Base-by-base conservation (phyloP, 2,329 filamentous ascomycete genomes). In the Aspergillus quadrilineatus region DNA sequence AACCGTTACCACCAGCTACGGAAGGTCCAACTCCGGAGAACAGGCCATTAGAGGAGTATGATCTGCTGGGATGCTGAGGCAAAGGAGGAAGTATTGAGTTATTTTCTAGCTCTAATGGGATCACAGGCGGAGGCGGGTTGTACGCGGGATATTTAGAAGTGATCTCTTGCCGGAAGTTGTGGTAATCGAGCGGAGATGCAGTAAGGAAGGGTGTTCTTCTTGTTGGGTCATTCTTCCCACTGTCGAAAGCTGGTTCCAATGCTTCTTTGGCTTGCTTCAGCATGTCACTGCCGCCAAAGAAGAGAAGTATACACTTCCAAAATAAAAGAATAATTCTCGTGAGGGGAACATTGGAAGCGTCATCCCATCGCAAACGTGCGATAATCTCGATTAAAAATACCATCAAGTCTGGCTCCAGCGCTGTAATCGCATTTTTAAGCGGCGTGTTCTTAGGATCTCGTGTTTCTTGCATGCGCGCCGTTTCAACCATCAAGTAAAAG, bases 121-220 rank as follows among this genome's bases (percentile, higher is more conserved):
- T 86, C 5, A 89, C 75, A 1, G 90, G 88, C 52, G 86, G 87
- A 2, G 94, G 94, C 2, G 94, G 92, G 57, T 96, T 89, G 72
- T 99, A 99, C 2, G 94, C 90, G 9, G 94, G 94, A 71, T 99
- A 99, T 75, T 99, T 99, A 2, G 93, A 97, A 14, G 89, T 95
- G 57, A 99, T 93, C 72, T 99, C 94, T 72, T 97, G 93, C 36
- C 94, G 88, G 69, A 99, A 99, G 22, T 92, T 83, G 70, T 99
- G 93, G 69, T 99, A 99, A 68, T 99, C 94, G 9, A 99, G 78
- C 4, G 94, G 94, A 1, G 93, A 97, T 4, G 94, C 93, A 1
- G 90, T 96, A 59, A 99, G 93, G 44, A 89, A 80, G n/a, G 87
- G 87, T 63, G 89, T 88, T 50, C 85, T 84, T 64, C 86, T 86